Evolutionary conservation across 1,139 yeast genomes (phyloP).

Genomic region (Geotrichum australiense): DNA sequence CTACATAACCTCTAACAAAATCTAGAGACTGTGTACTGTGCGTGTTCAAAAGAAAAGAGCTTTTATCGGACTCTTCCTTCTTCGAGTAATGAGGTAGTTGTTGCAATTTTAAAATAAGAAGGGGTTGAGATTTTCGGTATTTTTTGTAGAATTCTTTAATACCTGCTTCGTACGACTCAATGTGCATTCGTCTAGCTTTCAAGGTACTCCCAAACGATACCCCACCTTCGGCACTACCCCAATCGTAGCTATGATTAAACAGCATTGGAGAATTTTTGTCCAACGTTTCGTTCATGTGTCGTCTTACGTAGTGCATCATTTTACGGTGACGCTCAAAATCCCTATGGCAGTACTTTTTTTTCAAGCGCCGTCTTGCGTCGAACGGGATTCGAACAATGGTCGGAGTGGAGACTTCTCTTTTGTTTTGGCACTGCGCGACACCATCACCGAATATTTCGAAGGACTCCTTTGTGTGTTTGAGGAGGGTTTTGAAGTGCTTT

Average conservation of each 20-base stretch:
- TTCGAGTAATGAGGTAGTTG: too few species aligned
- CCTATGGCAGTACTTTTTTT: constrained; percentile 2
- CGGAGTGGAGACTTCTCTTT: constrained; percentile 6
- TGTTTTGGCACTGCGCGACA: too few species aligned
- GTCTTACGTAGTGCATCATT: constrained; percentile 5
- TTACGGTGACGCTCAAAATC: neutral
- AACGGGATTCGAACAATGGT: constrained; percentile 5
- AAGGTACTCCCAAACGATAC: too few species aligned
- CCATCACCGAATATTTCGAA: constrained; percentile 4
- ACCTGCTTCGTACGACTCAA: constrained; percentile 4
- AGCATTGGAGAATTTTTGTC: constrained; percentile 2
- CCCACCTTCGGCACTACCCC: too few species aligned
- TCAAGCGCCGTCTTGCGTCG: constrained; percentile 5
- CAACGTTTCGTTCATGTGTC: constrained; percentile 2
- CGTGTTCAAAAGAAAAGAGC: too few species aligned
- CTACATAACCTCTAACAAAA: too few species aligned
- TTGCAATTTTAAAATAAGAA: neutral
- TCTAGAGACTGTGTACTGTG: too few species aligned
- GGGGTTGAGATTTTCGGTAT: constrained; percentile 6
- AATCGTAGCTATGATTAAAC: too few species aligned
- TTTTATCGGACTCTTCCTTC: too few species aligned
- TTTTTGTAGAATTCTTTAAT: neutral
- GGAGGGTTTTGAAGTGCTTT: constrained; percentile 1
- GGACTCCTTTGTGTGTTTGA: constrained; percentile 6
- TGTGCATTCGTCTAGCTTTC: neutral